Evolutionary conservation across 1,139 yeast species (phyloP).

Genomic region (Yamadazyma membranifaciens): DNA sequence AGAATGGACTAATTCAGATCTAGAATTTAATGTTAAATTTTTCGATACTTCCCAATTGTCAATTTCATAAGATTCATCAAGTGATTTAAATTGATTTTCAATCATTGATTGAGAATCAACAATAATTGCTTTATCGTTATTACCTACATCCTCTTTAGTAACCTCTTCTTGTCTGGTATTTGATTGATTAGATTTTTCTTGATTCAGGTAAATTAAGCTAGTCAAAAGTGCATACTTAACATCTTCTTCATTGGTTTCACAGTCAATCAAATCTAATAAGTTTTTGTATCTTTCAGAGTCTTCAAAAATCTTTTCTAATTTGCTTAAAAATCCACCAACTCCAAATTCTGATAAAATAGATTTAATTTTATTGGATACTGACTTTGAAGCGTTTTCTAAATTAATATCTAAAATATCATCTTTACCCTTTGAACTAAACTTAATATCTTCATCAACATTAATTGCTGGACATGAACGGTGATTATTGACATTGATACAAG

Average conservation of each 20-base stretch:
- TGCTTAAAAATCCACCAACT: constrained; percentile 18
- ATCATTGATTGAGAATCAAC: not conserved
- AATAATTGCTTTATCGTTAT: not conserved
- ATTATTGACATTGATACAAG: constrained; percentile 8
- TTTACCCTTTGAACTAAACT: not conserved
- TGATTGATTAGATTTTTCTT: constrained; percentile 2
- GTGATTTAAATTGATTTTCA: not conserved
- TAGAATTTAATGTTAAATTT: not conserved
- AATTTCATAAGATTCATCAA: constrained; percentile 2
- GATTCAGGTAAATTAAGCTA: constrained; percentile 14
- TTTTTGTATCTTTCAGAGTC: constrained; percentile 28
- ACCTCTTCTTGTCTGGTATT: not conserved
- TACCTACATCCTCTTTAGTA: not conserved
- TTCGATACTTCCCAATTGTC: constrained; percentile 1
- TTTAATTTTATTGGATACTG: constrained; percentile 21
- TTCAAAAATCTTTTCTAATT: constrained; percentile 22
- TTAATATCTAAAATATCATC: constrained; percentile 27
- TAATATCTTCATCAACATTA: not conserved
- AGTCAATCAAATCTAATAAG: constrained; percentile 16
- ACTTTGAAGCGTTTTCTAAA: constrained; percentile 21
- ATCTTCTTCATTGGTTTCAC: constrained; percentile 21
- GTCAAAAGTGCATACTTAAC: constrained; percentile 22
- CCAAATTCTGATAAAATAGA: constrained; percentile 19
- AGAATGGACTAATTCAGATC: not conserved
- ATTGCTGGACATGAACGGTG: constrained; percentile 3